Base-by-base conservation (phyloP, 805 yeast species). In the Zygoascus tannicola region DNA sequence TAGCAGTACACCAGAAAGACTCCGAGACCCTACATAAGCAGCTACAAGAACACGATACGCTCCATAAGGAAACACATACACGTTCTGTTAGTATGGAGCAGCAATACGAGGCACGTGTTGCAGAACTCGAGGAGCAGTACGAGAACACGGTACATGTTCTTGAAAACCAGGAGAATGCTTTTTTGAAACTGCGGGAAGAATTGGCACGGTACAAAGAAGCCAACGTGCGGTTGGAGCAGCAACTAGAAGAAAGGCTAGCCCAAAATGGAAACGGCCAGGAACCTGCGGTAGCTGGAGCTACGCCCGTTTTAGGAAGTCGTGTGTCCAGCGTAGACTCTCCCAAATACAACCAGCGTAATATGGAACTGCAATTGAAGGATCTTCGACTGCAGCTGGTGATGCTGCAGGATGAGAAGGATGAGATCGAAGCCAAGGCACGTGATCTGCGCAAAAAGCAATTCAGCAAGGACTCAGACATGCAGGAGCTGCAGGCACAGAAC, bases 381-480 rank as follows among this genome's bases (percentile, higher is more conserved):
- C 65, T 86, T 53, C 84, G 85, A 56, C 95, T 95, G 3, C 94
- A 85, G 58, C 67, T 86, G 51, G 81, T 74, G 55, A 82, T 86
- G 44, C 73, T 81, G 51, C 79, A 78, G 55, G 90, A 85, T 63
- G 96, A 86, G 63, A 73, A 94, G 51, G 92, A 86, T 56, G 82
- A 80, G 53, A 67, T 84, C 59, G 57, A 66, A 20, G 51, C 54
- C 14, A 50, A 47, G 34, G 48, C 56, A 18, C 41, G 50, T 41
- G 53, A 51, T 35, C 51, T 62, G 21, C 59, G 61, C 48, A 63
- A 61, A 54, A 58, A 57, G 32, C 61, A 61, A 19, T 53, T 55
- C 40, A 55, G 53, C 34, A 32, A 48, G 20, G 38, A 35, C 10
- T 48, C 50, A 23, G 59, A 56, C 36, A 33, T 55, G n/a, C 47